Base-by-base conservation (phyloP, 1,284 basidiomycete species). In the Malassezia yamatoensis region DNA sequence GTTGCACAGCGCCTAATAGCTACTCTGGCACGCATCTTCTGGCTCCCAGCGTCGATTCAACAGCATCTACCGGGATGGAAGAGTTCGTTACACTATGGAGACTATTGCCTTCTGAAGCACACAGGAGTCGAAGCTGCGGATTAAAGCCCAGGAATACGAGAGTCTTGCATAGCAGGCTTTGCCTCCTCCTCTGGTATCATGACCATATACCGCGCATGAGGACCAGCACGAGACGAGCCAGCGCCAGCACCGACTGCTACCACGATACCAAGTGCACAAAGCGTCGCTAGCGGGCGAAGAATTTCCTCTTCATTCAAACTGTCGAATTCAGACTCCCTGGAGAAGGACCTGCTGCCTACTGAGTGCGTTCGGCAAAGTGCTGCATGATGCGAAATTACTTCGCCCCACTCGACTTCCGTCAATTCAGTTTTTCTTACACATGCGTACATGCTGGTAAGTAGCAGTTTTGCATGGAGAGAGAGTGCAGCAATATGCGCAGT, bases 381-480 rank as follows among this genome's bases (percentile, higher is more conserved):
- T 6, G 38, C 21, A 39, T 73, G 70, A 47, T 70, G 64, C 16
- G 38, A 48, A 2, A 53, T 20, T 11, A 91, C 85, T 61, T 89
- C 86, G 16, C 80, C 80, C 85, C 88, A 88, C 62, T 82, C 81
- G 49, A 93, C 84, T 76, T 91, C 88, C 44, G 88, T 83, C 1
- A 96, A 81, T 20, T 93, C 93, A 59, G 87, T 84, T 38, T 86
- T 80, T 68, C 85, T 83, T 40, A 89, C 81, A 68, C 87, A 90
- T 62, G 86, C 85, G 18, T 94, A 79, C 37, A 96, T 76, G 0
- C 89, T 83, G 8, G 88, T 84, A n/a, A 75, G 54, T n/a, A 74
- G 45, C 16, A 72, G 51, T 49, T 75, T 69, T 34, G 65, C 63
- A 38, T 71, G 68, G 20, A 69, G 54, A 2, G 67, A 54, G 3